Percentiles rank a stretch among this genome's conserved stretches.
Conservation (phyloP, 2,329 filamentous ascomycete genomes). For the Furcasterigmium sp. region DNA sequence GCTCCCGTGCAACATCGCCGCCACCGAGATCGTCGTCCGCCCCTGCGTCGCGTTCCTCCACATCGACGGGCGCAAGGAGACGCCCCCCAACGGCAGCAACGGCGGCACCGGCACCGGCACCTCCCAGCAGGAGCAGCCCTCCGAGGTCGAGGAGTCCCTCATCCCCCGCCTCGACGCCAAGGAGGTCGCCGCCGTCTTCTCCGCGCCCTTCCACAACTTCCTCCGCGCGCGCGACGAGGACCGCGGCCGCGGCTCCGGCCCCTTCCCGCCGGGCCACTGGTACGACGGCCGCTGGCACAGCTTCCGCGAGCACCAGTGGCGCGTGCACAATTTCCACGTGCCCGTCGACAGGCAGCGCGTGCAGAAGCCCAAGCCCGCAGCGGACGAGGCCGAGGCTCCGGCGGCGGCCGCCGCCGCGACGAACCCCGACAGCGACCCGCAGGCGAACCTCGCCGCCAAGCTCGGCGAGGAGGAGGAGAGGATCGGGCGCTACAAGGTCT, state of each 20-base stretch:
- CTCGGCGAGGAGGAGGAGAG: constrained; percentile 42
- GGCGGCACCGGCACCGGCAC: constrained; percentile 3
- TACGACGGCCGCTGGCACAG: constrained; percentile 79
- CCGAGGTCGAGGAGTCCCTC: constrained; percentile 60
- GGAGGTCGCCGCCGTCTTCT: constrained; percentile 92
- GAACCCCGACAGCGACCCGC: constrained; percentile 16
- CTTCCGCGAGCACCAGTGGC: constrained; percentile 74
- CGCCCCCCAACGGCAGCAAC: constrained; percentile 8
- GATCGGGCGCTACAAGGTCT: constrained; percentile 69
- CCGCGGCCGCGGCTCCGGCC: constrained; percentile 24
- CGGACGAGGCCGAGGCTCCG: constrained; percentile 11
- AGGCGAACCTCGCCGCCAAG: constrained; percentile 37
- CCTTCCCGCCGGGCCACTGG: constrained; percentile 58
- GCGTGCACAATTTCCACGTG: constrained; percentile 88
- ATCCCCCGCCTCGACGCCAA: constrained; percentile 80
- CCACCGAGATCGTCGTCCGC: constrained; percentile 67
- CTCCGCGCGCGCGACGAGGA: constrained; percentile 56
- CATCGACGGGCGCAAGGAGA: constrained; percentile 42
- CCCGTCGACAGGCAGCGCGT: constrained; percentile 69
- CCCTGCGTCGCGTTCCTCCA: constrained; percentile 77
- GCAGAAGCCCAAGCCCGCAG: constrained; percentile 42
- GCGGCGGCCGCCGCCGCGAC: constrained; percentile 2
- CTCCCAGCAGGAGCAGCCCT: constrained; percentile 14
- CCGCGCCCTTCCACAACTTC: constrained; percentile 82
- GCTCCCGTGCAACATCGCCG: constrained; percentile 70